These are phyloP conservation scores for Thinopyrum elongatum DNA, from an alignment of 176 grass and related monocot species.

Conservation along the genomic window DNA sequence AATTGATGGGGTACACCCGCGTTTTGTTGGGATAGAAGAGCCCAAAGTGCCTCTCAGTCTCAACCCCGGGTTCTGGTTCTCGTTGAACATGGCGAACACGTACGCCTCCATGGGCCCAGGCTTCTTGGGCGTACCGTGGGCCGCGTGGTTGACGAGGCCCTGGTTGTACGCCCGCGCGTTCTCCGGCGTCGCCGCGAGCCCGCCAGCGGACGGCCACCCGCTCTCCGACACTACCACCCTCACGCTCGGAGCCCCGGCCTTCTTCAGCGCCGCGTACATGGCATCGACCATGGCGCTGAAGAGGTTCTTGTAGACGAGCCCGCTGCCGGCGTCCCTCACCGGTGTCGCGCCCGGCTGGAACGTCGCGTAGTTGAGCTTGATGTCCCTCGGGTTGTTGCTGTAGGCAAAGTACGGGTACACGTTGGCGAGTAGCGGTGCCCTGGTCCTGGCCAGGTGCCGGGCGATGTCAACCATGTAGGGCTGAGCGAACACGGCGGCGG, in stretches of 20 bases:
- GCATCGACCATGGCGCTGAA: background rate
- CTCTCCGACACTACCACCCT: slow-evolving; percentile 60
- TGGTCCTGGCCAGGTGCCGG: background rate
- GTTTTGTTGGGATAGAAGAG: slow-evolving; percentile 69
- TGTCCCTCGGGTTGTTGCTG: background rate
- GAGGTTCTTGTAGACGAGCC: background rate
- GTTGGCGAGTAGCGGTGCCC: background rate
- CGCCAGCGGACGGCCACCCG: slow-evolving; percentile 60
- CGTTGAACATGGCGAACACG: slow-evolving; percentile 76
- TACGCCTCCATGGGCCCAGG: slow-evolving; percentile 49
- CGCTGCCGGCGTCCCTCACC: background rate
- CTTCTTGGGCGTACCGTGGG: slow-evolving; percentile 45
- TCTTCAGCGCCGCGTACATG: slow-evolving; percentile 35
- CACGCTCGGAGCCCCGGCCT: slow-evolving; percentile 30
- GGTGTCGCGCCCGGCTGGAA: background rate
- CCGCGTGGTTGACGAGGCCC: slow-evolving; percentile 51
- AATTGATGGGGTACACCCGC: slow-evolving; percentile 60
- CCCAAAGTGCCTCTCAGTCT: slow-evolving; percentile 53
- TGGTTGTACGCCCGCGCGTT: slow-evolving; percentile 69
- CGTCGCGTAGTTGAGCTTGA: background rate
- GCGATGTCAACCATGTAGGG: background rate
- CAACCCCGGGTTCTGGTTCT: slow-evolving; percentile 52
- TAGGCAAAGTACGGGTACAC: slow-evolving; percentile 2
- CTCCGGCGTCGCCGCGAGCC: background rate
- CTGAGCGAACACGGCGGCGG: background rate